phyloP scores from a whole-genome alignment of 2,329 filamentous ascomycete species.

The Ustulina deusta region DNA sequence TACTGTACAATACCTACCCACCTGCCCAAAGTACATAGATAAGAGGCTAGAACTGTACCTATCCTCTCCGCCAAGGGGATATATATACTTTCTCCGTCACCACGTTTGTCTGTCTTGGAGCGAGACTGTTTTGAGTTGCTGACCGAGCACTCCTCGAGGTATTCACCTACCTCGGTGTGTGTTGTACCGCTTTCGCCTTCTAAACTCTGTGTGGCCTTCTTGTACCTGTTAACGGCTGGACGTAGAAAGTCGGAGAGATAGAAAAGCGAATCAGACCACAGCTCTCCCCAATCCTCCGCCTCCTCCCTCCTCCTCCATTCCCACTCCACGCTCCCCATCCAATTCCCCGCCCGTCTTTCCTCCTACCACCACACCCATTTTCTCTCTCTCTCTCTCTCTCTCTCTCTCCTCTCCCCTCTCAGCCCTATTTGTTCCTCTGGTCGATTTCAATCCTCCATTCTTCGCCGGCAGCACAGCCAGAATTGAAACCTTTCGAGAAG shows the following conservation, averaged over 20 bases:
- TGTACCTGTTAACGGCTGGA: neutral
- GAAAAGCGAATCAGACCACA: slow-evolving; percentile 13
- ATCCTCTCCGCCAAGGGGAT: neutral
- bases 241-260: neutral
- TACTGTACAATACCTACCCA: slow-evolving; percentile 4
- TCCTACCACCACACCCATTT: slow-evolving; percentile 2
- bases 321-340: slow-evolving; percentile 9
- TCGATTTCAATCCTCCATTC: neutral
- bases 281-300: slow-evolving; percentile 22
- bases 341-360: slow-evolving; percentile 1
- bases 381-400: neutral
- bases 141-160: slow-evolving; percentile 2
- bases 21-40: no score
- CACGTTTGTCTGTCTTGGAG: neutral
- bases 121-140: neutral
- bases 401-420: neutral
- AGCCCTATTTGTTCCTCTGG: neutral
- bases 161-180: neutral
- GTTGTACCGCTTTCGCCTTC: neutral
- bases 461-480: slow-evolving; percentile 4
- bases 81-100: neutral
- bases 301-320: neutral
- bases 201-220: slow-evolving; percentile 2
- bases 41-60: no score
- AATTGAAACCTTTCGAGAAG: neutral